Evolutionary conservation across 192 early-diverging fungal species (phyloP), one percentile per base, ranked within the genome.

Genomic region (Chytriomyces confervae): DNA sequence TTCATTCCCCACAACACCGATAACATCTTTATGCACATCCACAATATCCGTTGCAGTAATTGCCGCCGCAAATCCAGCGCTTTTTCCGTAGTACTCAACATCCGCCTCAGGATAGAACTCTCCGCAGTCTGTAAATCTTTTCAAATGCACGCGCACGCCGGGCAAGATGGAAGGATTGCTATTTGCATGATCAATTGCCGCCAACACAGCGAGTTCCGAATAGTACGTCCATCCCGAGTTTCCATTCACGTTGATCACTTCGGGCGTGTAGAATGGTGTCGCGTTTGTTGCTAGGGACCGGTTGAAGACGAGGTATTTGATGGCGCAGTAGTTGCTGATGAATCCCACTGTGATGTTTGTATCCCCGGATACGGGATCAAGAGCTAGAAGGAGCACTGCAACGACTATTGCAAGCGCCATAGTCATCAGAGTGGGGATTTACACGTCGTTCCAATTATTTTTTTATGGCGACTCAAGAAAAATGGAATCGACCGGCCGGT

Each of bases 41-140:
- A 11, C n/a, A 5, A 71, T 71, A 48, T 71, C 69, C 16, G 50
- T 13, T 11, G 57, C 20, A 48, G 57, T 71, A 23, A 71, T 50
- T 16, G 50, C 18, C 23, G 69, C 16, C 20, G 69, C 69, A 24
- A 50, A 71, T 24, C 69, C 69, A n/a, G 50, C 69, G 13, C 50
- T 29, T 18, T 48, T 51, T 8, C 69, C 69, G 13, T 13, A 7
- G 43, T 49, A 71, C 10, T 24, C 43, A 9, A 29, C 44, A 18
- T 29, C 7, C 2, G 44, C 69, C 7, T 16, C 47, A 3, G 69
- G 69, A 45, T 48, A 71, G 13, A 20, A 71, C 13, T 7, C 50
- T 7, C 69, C 69, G 29, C 69, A 71, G 50, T 71, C 69, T 13
- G 69, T 57, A 48, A 71, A 71, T 71, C 69, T 48, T 7, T 71